Conservation (phyloP, 768 basidiomycete genomes). For the Neoboletus subvelutipes region DNA sequence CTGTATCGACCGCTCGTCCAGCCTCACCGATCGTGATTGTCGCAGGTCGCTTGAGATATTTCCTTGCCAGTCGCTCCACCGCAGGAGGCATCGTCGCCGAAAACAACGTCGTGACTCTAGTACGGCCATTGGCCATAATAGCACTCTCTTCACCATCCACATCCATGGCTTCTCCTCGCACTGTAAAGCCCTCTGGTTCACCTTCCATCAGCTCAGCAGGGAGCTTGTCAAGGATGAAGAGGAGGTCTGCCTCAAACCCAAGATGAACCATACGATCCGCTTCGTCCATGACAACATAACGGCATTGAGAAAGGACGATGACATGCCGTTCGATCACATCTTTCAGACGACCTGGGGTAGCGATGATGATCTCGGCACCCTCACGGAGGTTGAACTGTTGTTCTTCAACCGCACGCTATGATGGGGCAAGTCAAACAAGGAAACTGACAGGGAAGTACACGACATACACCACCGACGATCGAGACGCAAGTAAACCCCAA, state of each 20-base stretch:
- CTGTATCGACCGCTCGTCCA: conserved; percentile 96
- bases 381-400: conserved; percentile 98
- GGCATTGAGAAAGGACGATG: conserved; percentile 93
- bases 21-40: conserved; percentile 98
- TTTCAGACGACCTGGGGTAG: conserved; percentile 96
- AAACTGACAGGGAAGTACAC: not conserved
- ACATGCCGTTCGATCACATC: conserved; percentile 97
- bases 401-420: conserved; percentile 87
- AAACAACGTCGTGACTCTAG: conserved; percentile 93
- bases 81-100: conserved; percentile 99
- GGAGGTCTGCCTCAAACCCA: conserved; percentile 93
- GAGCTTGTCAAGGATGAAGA: conserved; percentile 91
- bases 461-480: conserved; percentile 89
- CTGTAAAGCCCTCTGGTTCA: conserved; percentile 41
- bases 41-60: conserved; percentile 91
- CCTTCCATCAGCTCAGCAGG: conserved; percentile 88
- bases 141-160: conserved; percentile 67
- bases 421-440: conserved; percentile 13
- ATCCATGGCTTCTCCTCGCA: conserved; percentile 62
- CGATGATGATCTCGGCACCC: conserved; percentile 98
- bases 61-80: conserved; percentile 91
- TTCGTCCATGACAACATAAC: conserved; percentile 99
- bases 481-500: conserved; percentile 94
- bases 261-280: conserved; percentile 99
- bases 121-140: conserved; percentile 57